These are phyloP conservation scores for Yarrowia divulgata DNA, from an alignment of 805 yeast species.

Conservation along the genomic window DNA sequence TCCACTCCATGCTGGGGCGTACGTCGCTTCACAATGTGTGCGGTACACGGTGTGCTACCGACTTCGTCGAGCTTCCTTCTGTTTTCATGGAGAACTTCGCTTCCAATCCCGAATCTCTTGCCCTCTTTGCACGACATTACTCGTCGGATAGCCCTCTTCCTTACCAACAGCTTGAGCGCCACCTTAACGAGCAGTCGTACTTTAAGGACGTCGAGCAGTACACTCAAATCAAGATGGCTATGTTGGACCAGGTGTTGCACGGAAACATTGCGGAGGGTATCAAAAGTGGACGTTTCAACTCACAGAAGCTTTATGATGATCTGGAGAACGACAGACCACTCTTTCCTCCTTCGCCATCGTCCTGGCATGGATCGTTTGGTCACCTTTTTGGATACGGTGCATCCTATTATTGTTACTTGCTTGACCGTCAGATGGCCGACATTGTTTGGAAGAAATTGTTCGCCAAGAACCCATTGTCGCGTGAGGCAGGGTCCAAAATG, in stretches of 20 bases:
- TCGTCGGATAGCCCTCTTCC: slow-evolving; percentile 70
- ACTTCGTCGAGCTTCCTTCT: slow-evolving; percentile 95
- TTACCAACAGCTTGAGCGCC: slow-evolving; percentile 56
- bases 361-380: slow-evolving; percentile 95
- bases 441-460: slow-evolving; percentile 82
- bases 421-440: slow-evolving; percentile 92
- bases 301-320: slow-evolving; percentile 68
- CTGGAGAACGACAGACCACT: slow-evolving; percentile 66
- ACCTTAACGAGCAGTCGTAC: slow-evolving; percentile 60
- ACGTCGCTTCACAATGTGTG: slow-evolving; percentile 89
- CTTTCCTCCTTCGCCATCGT: slow-evolving; percentile 69
- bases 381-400: slow-evolving; percentile 94
- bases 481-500: slow-evolving; percentile 78
- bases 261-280: slow-evolving; percentile 48
- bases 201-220: slow-evolving; percentile 76
- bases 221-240: slow-evolving; percentile 89
- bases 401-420: slow-evolving; percentile 86
- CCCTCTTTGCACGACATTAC: slow-evolving; percentile 74
- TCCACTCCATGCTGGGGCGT: slow-evolving; percentile 95
- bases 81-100: slow-evolving; percentile 96
- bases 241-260: slow-evolving; percentile 84
- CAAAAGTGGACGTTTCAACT: slow-evolving; percentile 55
- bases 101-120: slow-evolving; percentile 75
- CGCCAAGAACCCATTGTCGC: slow-evolving; percentile 69
- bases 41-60: slow-evolving; percentile 95